Base-by-base conservation (phyloP, 75 land plant species). In the Pinus tabuliformis region DNA sequence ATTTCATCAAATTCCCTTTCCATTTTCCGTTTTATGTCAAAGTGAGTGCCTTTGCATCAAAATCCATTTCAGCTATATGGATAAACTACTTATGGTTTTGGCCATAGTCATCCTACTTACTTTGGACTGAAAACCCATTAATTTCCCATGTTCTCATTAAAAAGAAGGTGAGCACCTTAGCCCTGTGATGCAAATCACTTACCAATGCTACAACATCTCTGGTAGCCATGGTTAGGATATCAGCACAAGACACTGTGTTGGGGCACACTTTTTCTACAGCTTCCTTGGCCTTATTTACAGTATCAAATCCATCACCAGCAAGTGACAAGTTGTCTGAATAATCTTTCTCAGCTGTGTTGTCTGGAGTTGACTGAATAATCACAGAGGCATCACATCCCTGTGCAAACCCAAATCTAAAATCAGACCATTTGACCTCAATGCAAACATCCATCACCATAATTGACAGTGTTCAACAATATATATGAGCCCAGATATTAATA, bases 261-360 rank as follows among this genome's bases (percentile, higher is more conserved):
- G 82, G 84, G 61, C 84, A 83, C 57, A 17, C 42, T 15, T 73
- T 59, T 62, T 94, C 97, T 12, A 88, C 91, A 5, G 93, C 95
- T 7, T 83, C 80, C 70, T 94, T 94, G 70, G 97, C 97, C 85
- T 86, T 88, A 62, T 82, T 81, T 45, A 94, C 93, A 16, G 95
- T 91, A 75, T 94, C 97, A 70, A 94, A 94, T 59, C 91, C 97
- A 77, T 94, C 96, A 28, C 97, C 97, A 61, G 97, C 88, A 20
- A 94, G 81, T 1, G 95, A 90, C 26, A 90, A 72, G 73, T 94
- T 94, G 72, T 84, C 89, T 4, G 83, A 75, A 75, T 83, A 73
- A 75, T 92, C 92, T 76, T 87, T 92, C 84, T 92, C 94, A 6
- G 94, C 94, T 62, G 13, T 77, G 80, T 92, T 92, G 36, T n/a